Conservation (phyloP, 257 asterid genomes). For the Przewalskia tangutica region DNA sequence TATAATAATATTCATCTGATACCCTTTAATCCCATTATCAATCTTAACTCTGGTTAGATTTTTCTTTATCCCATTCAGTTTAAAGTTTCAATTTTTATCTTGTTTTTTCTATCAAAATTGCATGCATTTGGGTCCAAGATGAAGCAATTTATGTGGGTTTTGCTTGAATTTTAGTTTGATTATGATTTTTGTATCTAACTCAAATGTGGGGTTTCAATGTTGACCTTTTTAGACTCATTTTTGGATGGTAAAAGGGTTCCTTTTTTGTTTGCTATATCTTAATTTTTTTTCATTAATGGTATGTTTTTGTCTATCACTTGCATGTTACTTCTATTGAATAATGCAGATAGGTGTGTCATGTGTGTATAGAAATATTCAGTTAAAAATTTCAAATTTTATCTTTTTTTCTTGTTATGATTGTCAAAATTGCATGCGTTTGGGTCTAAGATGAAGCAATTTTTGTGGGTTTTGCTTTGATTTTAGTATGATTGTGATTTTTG, state of each 20-base stretch:
- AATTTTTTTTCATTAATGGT: not conserved
- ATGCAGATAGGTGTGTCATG: not conserved
- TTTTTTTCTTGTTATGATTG: not conserved
- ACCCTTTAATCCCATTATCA: not conserved
- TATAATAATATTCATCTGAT: not conserved
- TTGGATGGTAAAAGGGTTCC: constrained; percentile 46
- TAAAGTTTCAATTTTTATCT: too few relatives aligned
- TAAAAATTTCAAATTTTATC: not conserved
- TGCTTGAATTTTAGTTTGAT: constrained; percentile 26
- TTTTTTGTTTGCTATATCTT: not conserved
- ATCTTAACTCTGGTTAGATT: constrained; percentile 2
- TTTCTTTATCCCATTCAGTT: not conserved
- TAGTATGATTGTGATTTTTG: constrained; percentile 19
- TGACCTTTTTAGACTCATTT: not conserved
- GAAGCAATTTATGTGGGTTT: constrained; percentile 19
- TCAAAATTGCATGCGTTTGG: constrained; percentile 22
- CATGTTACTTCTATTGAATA: not conserved
- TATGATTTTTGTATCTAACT: constrained; percentile 1
- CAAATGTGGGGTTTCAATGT: constrained; percentile 27
- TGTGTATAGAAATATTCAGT: not conserved
- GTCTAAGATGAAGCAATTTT: constrained; percentile 10
- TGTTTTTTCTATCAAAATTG: too few relatives aligned
- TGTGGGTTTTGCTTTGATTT: constrained; percentile 25
- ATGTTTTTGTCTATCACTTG: not conserved
- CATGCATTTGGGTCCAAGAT: too few relatives aligned